These are phyloP conservation scores for Agrocybe praecox DNA, from an alignment of 768 basidiomycete species.

Conservation along the genomic window DNA sequence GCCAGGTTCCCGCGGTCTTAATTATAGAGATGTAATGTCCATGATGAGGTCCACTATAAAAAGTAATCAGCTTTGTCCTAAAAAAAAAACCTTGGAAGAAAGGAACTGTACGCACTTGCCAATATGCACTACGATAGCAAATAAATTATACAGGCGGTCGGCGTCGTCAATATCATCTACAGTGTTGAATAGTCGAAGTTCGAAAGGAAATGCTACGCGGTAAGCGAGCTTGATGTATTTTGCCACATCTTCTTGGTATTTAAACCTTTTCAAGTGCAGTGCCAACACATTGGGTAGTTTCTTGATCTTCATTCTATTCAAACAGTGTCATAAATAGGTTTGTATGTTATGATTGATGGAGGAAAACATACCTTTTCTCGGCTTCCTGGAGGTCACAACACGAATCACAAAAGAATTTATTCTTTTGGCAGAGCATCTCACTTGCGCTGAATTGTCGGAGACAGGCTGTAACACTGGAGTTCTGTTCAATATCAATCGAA, in stretches of 20 bases:
- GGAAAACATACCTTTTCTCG: slow-evolving; percentile 79
- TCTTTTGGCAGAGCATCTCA: slow-evolving; percentile 97
- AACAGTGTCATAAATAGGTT: slow-evolving; percentile 6
- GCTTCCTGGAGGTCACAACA: slow-evolving; percentile 98
- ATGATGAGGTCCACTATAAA: slow-evolving; percentile 89
- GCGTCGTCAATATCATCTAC: slow-evolving; percentile 91
- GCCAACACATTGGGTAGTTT: slow-evolving; percentile 93
- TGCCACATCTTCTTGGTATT: slow-evolving; percentile 91
- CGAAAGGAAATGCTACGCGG: slow-evolving; percentile 94
- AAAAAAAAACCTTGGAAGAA: slow-evolving; percentile 14
- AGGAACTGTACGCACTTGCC: slow-evolving; percentile 77
- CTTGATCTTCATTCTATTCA: slow-evolving; percentile 95
- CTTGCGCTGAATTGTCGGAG: slow-evolving; percentile 95
- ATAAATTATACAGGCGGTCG: slow-evolving; percentile 91
- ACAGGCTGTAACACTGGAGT: slow-evolving; percentile 95
- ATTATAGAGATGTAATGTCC: slow-evolving; percentile 98
- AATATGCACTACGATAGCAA: slow-evolving; percentile 98
- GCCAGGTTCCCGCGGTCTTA: slow-evolving; percentile 83
- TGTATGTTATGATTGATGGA: slow-evolving; percentile 1
- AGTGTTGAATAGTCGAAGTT: slow-evolving; percentile 95
- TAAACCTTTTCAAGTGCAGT: slow-evolving; percentile 97
- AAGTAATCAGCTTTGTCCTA: slow-evolving; percentile 14
- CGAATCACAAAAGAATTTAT: slow-evolving; percentile 98
- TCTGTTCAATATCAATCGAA: slow-evolving; percentile 99
- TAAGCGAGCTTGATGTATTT: slow-evolving; percentile 95